Conservation (phyloP, 1,284 basidiomycete species). For the Apiotrichum brassicae region DNA sequence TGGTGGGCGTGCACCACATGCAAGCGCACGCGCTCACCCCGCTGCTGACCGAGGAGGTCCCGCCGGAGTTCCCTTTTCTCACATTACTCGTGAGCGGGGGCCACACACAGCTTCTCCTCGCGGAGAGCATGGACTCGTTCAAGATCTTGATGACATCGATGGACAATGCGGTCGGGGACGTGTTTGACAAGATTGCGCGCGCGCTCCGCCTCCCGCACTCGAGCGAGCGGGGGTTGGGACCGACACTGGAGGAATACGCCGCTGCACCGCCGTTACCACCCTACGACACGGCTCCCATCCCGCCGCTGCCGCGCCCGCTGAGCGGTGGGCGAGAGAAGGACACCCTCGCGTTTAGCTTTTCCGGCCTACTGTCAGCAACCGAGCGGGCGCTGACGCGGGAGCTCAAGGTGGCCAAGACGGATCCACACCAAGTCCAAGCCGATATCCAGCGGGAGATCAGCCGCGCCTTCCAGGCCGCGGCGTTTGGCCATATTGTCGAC, state of each 20-base stretch:
- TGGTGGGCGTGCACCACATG: slow-evolving; percentile 92
- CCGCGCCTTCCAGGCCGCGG: slow-evolving; percentile 64
- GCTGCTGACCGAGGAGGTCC: slow-evolving; percentile 57
- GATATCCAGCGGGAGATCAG: slow-evolving; percentile 50
- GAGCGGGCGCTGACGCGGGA: slow-evolving; percentile 16
- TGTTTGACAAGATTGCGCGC: slow-evolving; percentile 72
- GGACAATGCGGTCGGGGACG: slow-evolving; percentile 67
- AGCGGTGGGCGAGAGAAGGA: slow-evolving; percentile 19
- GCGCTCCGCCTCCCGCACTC: slow-evolving; percentile 60
- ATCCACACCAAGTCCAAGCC: background rate
- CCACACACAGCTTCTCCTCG: slow-evolving; percentile 79
- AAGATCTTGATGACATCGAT: slow-evolving; percentile 65
- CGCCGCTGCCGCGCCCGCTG: slow-evolving; percentile 55
- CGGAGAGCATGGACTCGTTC: slow-evolving; percentile 56
- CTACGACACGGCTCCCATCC: slow-evolving; percentile 35
- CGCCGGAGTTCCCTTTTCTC: slow-evolving; percentile 75
- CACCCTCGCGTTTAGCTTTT: slow-evolving; percentile 63
- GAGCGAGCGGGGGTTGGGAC: slow-evolving; percentile 59
- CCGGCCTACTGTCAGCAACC: slow-evolving; percentile 62
- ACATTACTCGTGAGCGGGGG: slow-evolving; percentile 83
- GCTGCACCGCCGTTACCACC: slow-evolving; percentile 24
- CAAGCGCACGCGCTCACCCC: slow-evolving; percentile 91
- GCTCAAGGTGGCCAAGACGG: slow-evolving; percentile 4
- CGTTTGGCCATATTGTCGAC: slow-evolving; percentile 63
- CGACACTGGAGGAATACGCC: slow-evolving; percentile 64